Base-by-base conservation (phyloP, 1,284 basidiomycete genomes). In the Ganoderma boninense region DNA sequence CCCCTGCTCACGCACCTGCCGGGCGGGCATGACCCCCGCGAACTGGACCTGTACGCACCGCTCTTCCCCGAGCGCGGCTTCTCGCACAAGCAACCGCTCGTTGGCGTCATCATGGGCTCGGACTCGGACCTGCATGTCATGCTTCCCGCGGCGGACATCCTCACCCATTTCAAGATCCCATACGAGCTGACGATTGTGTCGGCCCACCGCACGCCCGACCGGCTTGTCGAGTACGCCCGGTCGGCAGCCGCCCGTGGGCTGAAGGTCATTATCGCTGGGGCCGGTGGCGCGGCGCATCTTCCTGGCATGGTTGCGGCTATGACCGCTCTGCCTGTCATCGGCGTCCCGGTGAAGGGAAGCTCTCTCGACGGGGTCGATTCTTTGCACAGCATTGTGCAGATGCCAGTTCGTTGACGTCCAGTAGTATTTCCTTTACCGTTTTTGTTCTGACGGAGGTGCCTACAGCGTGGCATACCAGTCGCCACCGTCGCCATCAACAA, bases 401-500 rank as follows among this genome's bases (percentile, higher is more conserved):
- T 99, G 97, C 97, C 97, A 20, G 95, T 97, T 78, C 77, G 94
- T 87, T 8, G 6, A 6, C 26, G 29, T 49, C 16, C 46, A 49
- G 16, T 14, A 13, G 29, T 26, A 16, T 29, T 26, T 54, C 29
- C 52, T 44, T 35, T 26, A n/a, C 56, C 11, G 29, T 40, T 38
- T 32, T 73, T 65, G 63, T n/a, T n/a, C 69, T 62, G 56, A 66
- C n/a, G 29, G 54, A 56, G 38, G 64, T 43, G 73, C 44, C 23
- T 71, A 23, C 76, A 97, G 94, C 90, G 97, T 61, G 98, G 97
- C 32, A 95, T 99, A 71, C 97, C 97, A 2, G 96, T 98, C 10
- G 97, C 98, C 1, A 98, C 97, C 1, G 97, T 99, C 13, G 97
- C 97, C 1, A 99, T 99, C 82, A 97, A 97, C 82, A 98, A 98